A percentile compares a stretch with the other conserved stretches of the same genome.
Conservation (phyloP, 2,329 filamentous ascomycete species). For the Xylaria sp. region DNA sequence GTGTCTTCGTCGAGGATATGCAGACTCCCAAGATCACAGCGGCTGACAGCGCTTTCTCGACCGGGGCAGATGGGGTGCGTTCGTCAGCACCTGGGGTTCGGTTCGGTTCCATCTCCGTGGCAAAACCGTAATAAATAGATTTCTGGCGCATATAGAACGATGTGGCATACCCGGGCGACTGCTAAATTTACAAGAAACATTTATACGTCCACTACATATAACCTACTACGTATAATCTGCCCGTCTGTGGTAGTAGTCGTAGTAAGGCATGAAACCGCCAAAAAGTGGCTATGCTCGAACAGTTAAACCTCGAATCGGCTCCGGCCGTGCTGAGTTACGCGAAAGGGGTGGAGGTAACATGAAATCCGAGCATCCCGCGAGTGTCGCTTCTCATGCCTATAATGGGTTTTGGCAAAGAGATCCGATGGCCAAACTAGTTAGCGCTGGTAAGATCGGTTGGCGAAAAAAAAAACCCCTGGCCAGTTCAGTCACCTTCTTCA, state of each 20-base stretch:
- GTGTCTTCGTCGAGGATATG: conserved; percentile 48
- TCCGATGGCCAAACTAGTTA: background rate
- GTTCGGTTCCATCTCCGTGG: conserved; percentile 49
- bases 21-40: conserved; percentile 38
- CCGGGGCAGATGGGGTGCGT: conserved; percentile 47
- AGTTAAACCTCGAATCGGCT: background rate
- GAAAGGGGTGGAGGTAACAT: background rate
- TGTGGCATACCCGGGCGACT: background rate
- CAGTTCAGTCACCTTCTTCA: background rate
- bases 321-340: conserved; percentile 2
- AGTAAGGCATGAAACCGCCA: conserved; percentile 1
- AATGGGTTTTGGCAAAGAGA: background rate
- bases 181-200: background rate
- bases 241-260: background rate
- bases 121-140: conserved; percentile 36
- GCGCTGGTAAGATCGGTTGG: background rate
- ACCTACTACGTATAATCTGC: background rate
- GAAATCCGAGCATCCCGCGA: background rate
- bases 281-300: conserved; percentile 8
- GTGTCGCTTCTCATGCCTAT: background rate
- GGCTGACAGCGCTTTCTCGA: conserved; percentile 39
- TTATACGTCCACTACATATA: background rate
- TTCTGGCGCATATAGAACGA: background rate
- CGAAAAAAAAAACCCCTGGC: background rate
- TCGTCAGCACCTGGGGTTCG: conserved; percentile 36